Base-by-base conservation (phyloP, 169 alveolate genomes). In the Cryptosporidium sp. region DNA sequence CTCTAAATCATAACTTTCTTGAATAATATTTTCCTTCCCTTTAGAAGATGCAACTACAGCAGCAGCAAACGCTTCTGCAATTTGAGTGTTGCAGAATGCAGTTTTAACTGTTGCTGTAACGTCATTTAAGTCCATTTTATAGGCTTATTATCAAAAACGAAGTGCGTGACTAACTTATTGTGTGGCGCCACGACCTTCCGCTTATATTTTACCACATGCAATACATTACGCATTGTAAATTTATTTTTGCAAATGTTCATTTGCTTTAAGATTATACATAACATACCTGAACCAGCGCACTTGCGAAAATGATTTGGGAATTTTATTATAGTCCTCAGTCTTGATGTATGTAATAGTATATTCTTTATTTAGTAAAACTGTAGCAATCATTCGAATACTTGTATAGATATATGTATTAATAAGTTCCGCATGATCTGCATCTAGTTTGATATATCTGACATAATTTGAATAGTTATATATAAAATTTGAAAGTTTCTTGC, bases 21-120 rank as follows among this genome's bases (percentile, higher is more conserved):
- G 51, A 31, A 73, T 55, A 18, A 59, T 23, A 35, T 61, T n/a
- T 31, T 62, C 89, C 35, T 80, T 80, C 31, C 65, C 68, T 45
- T 80, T 65, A 21, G 69, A 62, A 29, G 89, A 80, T 62, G 71
- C 89, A 39, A 62, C 89, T 18, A 80, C 89, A 14, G 89, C 89
- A 14, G 89, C 89, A 16, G 89, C 89, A 80, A 80, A 80, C n/a
- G 89, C 89, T 23, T 62, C 75, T 0, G 89, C 89, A 59, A 80
- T 65, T 31, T 80, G 74, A 33, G 73, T 80, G 16, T 80, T 80
- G 18, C 89, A 59, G 23, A 80, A 80, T 23, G 89, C 89, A 23
- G 89, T 80, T 48, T 80, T 80, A 12, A 80, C 89, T 16, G 89
- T 80, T 62, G 75, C 58, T 31, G 51, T 45, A 48, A 80, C 50